Evolutionary conservation across 768 basidiomycete genomes (phyloP), one percentile per base, ranked within the genome.

Genomic region (Leccinum obscurum): DNA sequence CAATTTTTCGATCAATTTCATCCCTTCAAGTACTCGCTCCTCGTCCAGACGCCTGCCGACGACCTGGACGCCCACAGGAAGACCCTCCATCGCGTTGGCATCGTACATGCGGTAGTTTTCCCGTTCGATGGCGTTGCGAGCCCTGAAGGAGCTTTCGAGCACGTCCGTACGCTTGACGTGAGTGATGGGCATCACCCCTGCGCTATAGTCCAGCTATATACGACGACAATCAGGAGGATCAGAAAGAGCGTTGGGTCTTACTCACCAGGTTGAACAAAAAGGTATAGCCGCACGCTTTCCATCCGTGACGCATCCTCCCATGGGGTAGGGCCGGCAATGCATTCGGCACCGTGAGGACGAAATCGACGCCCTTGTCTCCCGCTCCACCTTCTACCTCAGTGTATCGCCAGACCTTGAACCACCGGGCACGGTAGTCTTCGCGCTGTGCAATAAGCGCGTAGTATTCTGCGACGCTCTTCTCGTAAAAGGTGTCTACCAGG

Each of bases 191-290:
- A 83, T 73, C 22, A 78, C 77, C 11, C 79, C 78, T 1, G 79
- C 78, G 10, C 74, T 69, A 58, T 80, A 77, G 59, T 83, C 83
- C 30, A 81, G 73, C 78, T 80, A 41, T 8, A n/a, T n/a, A 52
- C 32, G 28, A 17, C 10, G 46, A 44, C 9, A 14, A 35, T 22
- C 3, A 41, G 34, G 34, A 15, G 30, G 15, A 28, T 58, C 37
- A 63, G 34, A 52, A 17, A 13, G 17, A 4, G 26, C 22, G 48
- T 49, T 15, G 5, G 11, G 48, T 22, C 1, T 39, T 11, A 68
- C 81, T 56, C 50, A 87, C 88, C 66, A 90, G 63, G 61, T 86
- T 90, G 74, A 87, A 91, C 34, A 90, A 65, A 66, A 85, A 83
- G 0, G 87, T 85, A 67, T 87, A 88, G 7, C 82, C 83, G 8